A percentile compares a stretch with the other conserved stretches of the same genome.
Evolutionary conservation across 2,329 filamentous ascomycete genomes (phyloP).

Genomic region (Cladosporium halotolerans): DNA sequence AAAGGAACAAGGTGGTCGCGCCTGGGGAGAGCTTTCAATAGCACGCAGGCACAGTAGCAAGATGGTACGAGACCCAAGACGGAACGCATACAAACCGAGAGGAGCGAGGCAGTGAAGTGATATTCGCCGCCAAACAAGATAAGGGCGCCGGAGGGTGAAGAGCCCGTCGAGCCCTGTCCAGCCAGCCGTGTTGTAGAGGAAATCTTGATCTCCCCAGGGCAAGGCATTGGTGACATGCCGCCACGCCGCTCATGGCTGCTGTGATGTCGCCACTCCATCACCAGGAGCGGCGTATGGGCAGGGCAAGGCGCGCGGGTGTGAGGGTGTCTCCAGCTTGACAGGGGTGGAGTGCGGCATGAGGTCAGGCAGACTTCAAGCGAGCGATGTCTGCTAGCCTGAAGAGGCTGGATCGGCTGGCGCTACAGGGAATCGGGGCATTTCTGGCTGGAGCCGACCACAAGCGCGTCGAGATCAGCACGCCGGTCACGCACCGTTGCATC

Average conservation of each 20-base stretch:
- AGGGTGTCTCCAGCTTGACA: background rate
- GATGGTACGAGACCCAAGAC: conserved; percentile 1
- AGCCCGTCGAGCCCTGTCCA: background rate
- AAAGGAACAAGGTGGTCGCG: no score
- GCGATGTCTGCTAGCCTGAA: background rate
- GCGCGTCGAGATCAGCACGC: background rate
- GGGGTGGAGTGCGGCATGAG: conserved; percentile 7
- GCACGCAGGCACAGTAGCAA: conserved; percentile 3
- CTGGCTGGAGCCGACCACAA: background rate
- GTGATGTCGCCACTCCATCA: conserved; percentile 10
- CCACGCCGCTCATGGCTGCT: background rate
- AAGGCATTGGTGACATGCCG: background rate
- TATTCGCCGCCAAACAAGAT: conserved; percentile 4
- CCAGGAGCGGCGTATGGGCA: background rate
- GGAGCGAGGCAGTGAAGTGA: background rate
- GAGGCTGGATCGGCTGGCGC: background rate
- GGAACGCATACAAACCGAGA: conserved; percentile 6
- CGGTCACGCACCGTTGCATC: background rate
- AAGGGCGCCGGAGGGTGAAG: background rate
- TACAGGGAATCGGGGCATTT: background rate
- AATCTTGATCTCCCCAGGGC: background rate
- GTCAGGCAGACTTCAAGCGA: conserved; percentile 5
- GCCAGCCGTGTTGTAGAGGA: background rate
- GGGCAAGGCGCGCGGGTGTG: background rate
- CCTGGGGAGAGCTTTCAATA: no score